Evolutionary conservation across 805 yeast species (phyloP), one percentile per base, ranked within the genome.

Genomic region (Saturnispora diversa): DNA sequence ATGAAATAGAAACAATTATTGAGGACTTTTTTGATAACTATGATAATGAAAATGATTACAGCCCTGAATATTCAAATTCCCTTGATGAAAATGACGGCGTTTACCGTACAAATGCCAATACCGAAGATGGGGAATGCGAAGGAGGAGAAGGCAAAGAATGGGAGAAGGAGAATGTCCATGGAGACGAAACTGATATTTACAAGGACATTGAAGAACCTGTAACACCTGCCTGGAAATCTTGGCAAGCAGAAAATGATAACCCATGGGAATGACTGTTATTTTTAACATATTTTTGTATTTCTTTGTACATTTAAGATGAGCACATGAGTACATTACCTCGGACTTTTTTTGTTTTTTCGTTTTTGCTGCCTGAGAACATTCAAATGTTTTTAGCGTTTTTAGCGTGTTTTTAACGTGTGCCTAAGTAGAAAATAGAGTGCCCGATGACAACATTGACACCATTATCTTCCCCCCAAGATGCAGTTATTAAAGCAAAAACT

Each of bases 1-100:
- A 85, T 54, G 76, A 74, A 39, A 62, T 85, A 26, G 94, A 83
- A 49, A 84, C 77, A 41, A 67, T 81, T 17, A 74, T 70, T 44
- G 81, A 75, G 40, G 68, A 63, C 31, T 62, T 50, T 27, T 30
- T 25, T 8, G 51, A 43, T 13, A 54, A 51, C 20, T 25, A 54
- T 46, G 45, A 57, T 42, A 35, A 28, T 3, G 17, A 34, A 5
- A 21, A n/a, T 12, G 40, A 34, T 8, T 30, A 19, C 7, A 33
- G 35, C 21, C 21, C 30, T 7, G 39, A 37, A 24, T 26, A 30
- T 21, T 41, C 37, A n/a, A 31, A 11, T 10, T 22, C 28, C 6
- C 29, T 3, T 5, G 16, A 22, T 16, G 36, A 33, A 33, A 4
- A 12, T 9, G 19, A 16, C 15, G 24, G 19, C n/a, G n/a, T 26